Evolutionary conservation across 208 protist genomes (phyloP).

Genomic region (Acanthamoeba royreba): DNA sequence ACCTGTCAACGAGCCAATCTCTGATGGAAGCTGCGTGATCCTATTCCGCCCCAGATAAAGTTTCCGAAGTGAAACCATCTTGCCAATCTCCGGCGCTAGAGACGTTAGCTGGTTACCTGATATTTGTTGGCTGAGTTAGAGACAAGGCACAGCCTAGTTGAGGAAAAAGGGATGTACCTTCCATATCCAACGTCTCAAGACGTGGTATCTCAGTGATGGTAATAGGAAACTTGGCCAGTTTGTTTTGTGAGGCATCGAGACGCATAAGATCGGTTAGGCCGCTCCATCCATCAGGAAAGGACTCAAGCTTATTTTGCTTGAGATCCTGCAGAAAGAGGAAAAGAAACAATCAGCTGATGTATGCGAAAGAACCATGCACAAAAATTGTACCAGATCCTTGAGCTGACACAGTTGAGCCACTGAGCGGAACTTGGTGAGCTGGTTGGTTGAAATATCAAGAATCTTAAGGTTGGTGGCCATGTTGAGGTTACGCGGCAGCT

Average conservation of each 20-base stretch:
- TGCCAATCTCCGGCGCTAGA: constrained; percentile 40
- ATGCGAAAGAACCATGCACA: neutral
- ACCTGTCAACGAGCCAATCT: neutral
- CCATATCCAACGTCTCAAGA: constrained; percentile 20
- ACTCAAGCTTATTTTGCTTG: constrained; percentile 5
- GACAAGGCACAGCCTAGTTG: neutral
- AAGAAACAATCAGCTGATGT: neutral
- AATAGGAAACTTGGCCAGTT: neutral
- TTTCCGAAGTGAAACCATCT: constrained; percentile 47
- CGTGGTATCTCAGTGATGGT: neutral
- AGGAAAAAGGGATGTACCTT: neutral
- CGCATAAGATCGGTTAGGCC: neutral
- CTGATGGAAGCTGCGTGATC: neutral
- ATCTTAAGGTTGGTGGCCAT: constrained; percentile 47
- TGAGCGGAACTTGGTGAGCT: neutral
- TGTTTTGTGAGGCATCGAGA: constrained; percentile 11
- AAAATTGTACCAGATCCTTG: neutral
- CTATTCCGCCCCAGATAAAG: constrained; percentile 63
- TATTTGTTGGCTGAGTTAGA: neutral
- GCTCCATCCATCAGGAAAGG: neutral
- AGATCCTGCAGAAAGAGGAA: neutral
- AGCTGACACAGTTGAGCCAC: neutral
- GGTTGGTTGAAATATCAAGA: neutral
- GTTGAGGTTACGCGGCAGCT: neutral
- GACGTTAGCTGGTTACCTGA: constrained; percentile 49